Evolutionary conservation across 352 stramenopile species (phyloP).

Genomic region (Pythium aquatile): DNA sequence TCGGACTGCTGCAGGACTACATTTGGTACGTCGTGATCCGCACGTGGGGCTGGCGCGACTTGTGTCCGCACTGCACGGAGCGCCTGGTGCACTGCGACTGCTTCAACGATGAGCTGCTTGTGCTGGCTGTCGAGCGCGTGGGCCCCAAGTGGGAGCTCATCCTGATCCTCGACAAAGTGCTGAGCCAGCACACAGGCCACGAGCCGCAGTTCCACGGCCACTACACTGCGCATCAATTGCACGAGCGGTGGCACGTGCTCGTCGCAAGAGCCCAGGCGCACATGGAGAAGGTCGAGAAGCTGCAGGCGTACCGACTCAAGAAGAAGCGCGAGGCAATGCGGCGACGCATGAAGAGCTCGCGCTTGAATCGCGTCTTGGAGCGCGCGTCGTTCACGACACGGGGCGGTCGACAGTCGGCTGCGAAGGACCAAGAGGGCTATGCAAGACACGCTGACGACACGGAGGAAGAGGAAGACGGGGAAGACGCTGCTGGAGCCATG

Average conservation of each 20-base stretch:
- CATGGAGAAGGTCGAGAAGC: constrained; percentile 63
- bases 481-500: constrained; percentile 26
- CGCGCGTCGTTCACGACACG: constrained; percentile 9
- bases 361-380: constrained; percentile 11
- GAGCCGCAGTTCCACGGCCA: constrained; percentile 46
- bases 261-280: constrained; percentile 50
- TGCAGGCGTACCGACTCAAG: constrained; percentile 50
- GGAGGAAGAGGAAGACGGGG: constrained; percentile 26
- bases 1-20: constrained; percentile 51
- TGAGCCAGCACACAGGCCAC: constrained; percentile 41
- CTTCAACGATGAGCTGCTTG: constrained; percentile 67
- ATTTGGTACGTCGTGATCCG: constrained; percentile 56
- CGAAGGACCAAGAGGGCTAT: not conserved
- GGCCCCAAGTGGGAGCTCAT: constrained; percentile 70
- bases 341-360: constrained; percentile 1
- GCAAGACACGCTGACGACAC: not conserved
- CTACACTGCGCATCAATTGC: constrained; percentile 55
- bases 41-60: constrained; percentile 54
- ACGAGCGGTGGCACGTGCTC: constrained; percentile 53
- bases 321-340: constrained; percentile 33
- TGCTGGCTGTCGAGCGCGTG: constrained; percentile 54
- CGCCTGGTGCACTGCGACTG: constrained; percentile 62
- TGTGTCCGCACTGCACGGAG: constrained; percentile 69
- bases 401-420: not conserved
- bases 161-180: constrained; percentile 45